phyloP scores from a whole-genome alignment of 2,329 filamentous ascomycete species.

The Incumbomyces lentus region DNA sequence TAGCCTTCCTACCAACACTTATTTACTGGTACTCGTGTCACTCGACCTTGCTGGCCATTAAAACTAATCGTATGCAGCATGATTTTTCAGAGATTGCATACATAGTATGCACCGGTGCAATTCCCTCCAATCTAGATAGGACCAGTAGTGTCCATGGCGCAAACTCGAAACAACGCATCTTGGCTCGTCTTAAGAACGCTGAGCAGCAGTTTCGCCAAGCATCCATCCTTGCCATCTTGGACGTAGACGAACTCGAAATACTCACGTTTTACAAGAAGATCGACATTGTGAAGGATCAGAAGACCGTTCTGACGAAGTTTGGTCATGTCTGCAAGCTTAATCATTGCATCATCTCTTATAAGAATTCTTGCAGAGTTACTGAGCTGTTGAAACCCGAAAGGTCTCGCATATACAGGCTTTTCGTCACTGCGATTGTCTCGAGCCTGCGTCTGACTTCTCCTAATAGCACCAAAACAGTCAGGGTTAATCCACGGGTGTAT shows the following conservation, averaged over 20 bases:
- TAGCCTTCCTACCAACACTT: conserved; percentile 18
- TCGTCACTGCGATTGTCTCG: conserved; percentile 17
- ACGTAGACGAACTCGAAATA: conserved; percentile 16
- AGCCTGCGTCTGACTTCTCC: conserved; percentile 11
- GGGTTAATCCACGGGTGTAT: neutral
- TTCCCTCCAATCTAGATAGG: conserved; percentile 8
- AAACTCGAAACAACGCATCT: conserved; percentile 9
- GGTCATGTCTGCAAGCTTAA: conserved; percentile 18
- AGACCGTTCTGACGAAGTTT: conserved; percentile 18
- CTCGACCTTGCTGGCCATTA: neutral
- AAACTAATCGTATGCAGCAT: conserved; percentile 9
- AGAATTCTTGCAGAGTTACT: conserved; percentile 17
- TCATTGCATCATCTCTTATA: conserved; percentile 19
- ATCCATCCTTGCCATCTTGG: conserved; percentile 17
- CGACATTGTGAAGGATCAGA: conserved; percentile 20
- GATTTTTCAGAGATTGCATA: conserved; percentile 21
- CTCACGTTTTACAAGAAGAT: conserved; percentile 22
- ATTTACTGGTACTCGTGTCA: conserved; percentile 13
- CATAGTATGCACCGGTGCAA: conserved; percentile 19
- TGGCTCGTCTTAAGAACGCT: conserved; percentile 16
- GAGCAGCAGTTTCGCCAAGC: conserved; percentile 20
- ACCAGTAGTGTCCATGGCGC: conserved; percentile 9
- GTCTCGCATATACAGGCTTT: conserved; percentile 15
- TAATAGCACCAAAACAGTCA: neutral
- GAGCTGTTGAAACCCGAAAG: conserved; percentile 20